Base-by-base conservation (phyloP, 495 filamentous ascomycete genomes). In the Xylaria scruposa region DNA sequence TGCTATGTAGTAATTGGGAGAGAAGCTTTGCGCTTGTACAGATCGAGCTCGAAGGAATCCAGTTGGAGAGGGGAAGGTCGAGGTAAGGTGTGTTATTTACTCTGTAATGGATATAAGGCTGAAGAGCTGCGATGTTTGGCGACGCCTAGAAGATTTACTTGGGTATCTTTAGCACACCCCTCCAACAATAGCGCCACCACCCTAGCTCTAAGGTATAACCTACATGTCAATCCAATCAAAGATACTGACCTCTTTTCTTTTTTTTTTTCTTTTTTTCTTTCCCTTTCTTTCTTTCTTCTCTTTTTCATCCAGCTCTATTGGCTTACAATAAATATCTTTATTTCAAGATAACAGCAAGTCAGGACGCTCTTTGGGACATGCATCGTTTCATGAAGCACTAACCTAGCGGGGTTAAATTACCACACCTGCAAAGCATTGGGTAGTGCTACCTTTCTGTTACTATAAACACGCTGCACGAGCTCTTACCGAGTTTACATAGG, bases 101-200 rank as follows among this genome's bases (percentile, higher is more conserved):
- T 17, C 31, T 58, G n/a, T 19, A 49, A 44, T 67, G 17, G 53
- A 67, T 13, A 29, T 26, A 15, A 56, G 36, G 47, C 65, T 56
- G 60, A 63, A 63, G 64, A 67, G 36, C 65, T 44, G 33, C 24
- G 13, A 54, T 54, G 33, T 49, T 67, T 26, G 19, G 15, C 54
- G 66, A 46, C 40, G 40, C 38, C 6, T 19, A 26, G 47, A 60
- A 56, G 60, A 69, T 69, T 47, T 60, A 56, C 53, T 31, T 56
- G 9, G 56, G 56, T 38, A 21, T 17, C 56, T 33, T 46, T 70
- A 61, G 68, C 46, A 70, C 59, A 70, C 59, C 4, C 59, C 68
- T 58, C 58, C 44, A 59, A 29, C 68, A 62, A 38, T 70, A 70
- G 44, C 54, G 42, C 68, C n/a, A 70, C 68, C 58, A 66, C 68